Evolutionary conservation across 768 basidiomycete species (phyloP).

Genomic region (Lyophyllum atratum): DNA sequence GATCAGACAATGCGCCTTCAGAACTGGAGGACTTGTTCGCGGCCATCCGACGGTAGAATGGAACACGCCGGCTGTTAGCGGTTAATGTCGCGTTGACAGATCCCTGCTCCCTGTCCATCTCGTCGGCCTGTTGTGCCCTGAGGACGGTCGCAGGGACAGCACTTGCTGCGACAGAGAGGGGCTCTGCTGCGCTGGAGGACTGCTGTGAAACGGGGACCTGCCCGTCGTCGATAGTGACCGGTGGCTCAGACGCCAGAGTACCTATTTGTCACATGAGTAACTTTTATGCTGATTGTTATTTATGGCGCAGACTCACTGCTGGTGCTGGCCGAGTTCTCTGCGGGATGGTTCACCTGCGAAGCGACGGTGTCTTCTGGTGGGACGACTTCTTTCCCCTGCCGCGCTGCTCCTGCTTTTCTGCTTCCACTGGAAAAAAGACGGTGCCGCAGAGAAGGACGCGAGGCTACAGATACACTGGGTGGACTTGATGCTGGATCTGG

Average conservation of each 20-base stretch:
- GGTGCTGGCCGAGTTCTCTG: conserved; percentile 26
- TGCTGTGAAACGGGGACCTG: conserved; percentile 15
- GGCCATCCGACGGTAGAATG: conserved; percentile 46
- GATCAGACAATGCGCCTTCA: conserved; percentile 29
- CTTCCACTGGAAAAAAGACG: conserved; percentile 31
- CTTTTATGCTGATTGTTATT: background rate
- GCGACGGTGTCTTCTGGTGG: conserved; percentile 13
- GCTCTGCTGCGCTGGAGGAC: conserved; percentile 17
- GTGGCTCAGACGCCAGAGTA: conserved; percentile 21
- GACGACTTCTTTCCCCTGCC: conserved; percentile 18
- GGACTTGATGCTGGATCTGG: conserved; percentile 11
- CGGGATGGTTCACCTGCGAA: conserved; percentile 18
- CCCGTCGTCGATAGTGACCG: conserved; percentile 18
- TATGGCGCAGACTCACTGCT: conserved; percentile 22
- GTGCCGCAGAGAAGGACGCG: conserved; percentile 32
- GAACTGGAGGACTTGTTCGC: conserved; percentile 36
- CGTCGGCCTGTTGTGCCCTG: conserved; percentile 21
- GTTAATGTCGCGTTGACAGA: conserved; percentile 42
- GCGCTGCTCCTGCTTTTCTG: conserved; percentile 21
- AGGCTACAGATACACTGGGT: conserved; percentile 9
- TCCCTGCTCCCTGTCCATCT: conserved; percentile 39
- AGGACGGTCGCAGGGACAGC: conserved; percentile 18
- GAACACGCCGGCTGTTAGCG: conserved; percentile 36
- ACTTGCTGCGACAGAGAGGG: conserved; percentile 11
- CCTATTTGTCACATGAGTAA: conserved; percentile 14